Conservation (phyloP, 257 asterid species). For the Solanum clarkiae region DNA sequence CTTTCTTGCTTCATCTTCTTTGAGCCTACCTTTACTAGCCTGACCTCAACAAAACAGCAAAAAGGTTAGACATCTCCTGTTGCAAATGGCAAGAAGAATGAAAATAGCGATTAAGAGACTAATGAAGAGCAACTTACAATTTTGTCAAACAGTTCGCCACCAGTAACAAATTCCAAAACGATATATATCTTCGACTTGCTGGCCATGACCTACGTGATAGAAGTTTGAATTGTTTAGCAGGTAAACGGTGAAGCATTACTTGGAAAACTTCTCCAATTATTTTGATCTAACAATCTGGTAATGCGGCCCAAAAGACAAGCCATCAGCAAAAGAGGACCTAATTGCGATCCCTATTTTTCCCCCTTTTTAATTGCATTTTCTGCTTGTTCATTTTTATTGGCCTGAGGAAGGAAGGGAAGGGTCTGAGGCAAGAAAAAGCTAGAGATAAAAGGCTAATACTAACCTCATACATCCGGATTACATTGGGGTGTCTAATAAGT, state of each 20-base stretch:
- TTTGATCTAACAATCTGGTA: background rate
- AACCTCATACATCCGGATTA: slow-evolving; percentile 89
- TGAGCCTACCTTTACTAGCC: slow-evolving; percentile 85
- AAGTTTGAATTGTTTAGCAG: slow-evolving; percentile 1
- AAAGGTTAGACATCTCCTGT: background rate
- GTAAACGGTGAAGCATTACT: background rate
- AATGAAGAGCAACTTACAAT: slow-evolving; percentile 37
- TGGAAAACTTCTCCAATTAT: background rate
- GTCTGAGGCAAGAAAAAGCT: background rate
- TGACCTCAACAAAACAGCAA: slow-evolving; percentile 14
- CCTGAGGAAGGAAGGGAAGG: background rate
- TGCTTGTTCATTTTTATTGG: background rate
- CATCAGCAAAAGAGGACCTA: background rate
- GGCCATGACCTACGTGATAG: slow-evolving; percentile 84
- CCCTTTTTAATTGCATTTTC: background rate
- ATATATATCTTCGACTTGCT: slow-evolving; percentile 93
- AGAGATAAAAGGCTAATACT: background rate
- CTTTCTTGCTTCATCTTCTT: slow-evolving; percentile 91
- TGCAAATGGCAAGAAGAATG: background rate
- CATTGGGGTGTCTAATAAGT: slow-evolving; percentile 83
- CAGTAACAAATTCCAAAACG: slow-evolving; percentile 85
- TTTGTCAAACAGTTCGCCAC: slow-evolving; percentile 94
- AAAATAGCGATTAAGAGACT: background rate
- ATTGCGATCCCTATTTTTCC: background rate
- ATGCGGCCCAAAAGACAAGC: background rate